phyloP scores from a whole-genome alignment of 2,329 filamentous ascomycete species.

The Ophiostoma angusticollis region DNA sequence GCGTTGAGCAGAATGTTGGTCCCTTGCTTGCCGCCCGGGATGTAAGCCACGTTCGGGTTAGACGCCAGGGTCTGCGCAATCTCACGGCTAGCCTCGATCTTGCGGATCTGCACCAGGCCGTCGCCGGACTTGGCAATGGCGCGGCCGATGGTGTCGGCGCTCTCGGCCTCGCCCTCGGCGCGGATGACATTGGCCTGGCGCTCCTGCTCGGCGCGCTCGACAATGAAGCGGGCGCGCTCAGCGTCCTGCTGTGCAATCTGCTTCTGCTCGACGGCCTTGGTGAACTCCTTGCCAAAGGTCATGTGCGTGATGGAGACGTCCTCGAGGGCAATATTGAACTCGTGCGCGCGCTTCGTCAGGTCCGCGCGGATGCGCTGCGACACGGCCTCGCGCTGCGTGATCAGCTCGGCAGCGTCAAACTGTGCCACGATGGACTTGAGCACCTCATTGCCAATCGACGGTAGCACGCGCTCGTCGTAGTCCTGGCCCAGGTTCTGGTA shows the following conservation, averaged over 20 bases:
- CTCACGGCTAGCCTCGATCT: constrained; percentile 93
- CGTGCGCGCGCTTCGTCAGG: constrained; percentile 78
- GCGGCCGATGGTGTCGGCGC: constrained; percentile 86
- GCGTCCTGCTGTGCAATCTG: constrained; percentile 99
- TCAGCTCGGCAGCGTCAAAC: constrained; percentile 97
- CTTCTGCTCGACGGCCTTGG: constrained; percentile 97
- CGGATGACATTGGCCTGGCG: constrained; percentile 96
- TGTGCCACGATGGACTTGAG: constrained; percentile 97
- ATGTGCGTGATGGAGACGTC: constrained; percentile 99
- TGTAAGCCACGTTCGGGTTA: constrained; percentile 93
- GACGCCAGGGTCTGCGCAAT: constrained; percentile 79
- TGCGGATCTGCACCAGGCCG: constrained; percentile 86
- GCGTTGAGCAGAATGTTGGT: constrained; percentile 43
- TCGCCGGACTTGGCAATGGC: constrained; percentile 84
- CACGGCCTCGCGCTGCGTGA: constrained; percentile 96
- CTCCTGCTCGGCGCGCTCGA: constrained; percentile 98
- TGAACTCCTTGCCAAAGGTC: constrained; percentile 99
- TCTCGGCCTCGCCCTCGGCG: constrained; percentile 94
- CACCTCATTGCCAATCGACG: constrained; percentile 97
- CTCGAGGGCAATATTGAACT: constrained; percentile 98
- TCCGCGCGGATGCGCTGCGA: constrained; percentile 88
- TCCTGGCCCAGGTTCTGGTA: constrained; percentile 71
- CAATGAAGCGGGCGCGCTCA: constrained; percentile 92
- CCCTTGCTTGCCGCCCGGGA: constrained; percentile 61
- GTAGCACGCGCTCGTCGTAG: constrained; percentile 93